Conservation (phyloP, 192 early-diverging fungal species). For the Coemansia sp. region DNA sequence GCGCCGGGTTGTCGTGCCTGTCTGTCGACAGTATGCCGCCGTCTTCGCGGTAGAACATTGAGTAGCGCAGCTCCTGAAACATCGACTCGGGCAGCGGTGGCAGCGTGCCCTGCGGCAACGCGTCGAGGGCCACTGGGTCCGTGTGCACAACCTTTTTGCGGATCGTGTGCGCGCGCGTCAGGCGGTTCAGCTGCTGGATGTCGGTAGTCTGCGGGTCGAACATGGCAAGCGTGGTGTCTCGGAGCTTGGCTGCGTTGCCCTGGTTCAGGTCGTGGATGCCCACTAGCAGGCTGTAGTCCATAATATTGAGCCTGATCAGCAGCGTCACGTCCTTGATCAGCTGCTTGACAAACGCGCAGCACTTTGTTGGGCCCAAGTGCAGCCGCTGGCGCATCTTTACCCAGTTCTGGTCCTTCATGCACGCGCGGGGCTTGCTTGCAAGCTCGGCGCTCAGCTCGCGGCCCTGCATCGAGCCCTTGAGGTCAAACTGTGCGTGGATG, state of each 20-base stretch:
- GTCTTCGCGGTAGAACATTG: slow-evolving; percentile 85
- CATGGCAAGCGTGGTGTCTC: slow-evolving; percentile 84
- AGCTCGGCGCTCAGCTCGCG: slow-evolving; percentile 73
- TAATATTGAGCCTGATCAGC: slow-evolving; percentile 75
- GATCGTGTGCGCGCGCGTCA: slow-evolving; percentile 51
- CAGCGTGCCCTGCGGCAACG: slow-evolving; percentile 28
- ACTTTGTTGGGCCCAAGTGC: slow-evolving; percentile 78
- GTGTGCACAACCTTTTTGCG: slow-evolving; percentile 52
- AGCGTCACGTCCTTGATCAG: slow-evolving; percentile 82
- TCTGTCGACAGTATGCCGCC: slow-evolving; percentile 84
- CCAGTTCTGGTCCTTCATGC: slow-evolving; percentile 98
- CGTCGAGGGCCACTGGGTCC: slow-evolving; percentile 47
- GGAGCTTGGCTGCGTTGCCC: slow-evolving; percentile 85
- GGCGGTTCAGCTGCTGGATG: slow-evolving; percentile 39
- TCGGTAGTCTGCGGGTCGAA: slow-evolving; percentile 64
- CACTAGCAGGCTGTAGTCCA: slow-evolving; percentile 97
- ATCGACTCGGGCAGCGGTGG: slow-evolving; percentile 51
- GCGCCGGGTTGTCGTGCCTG: slow-evolving; percentile 60
- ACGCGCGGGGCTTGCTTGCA: slow-evolving; percentile 76
- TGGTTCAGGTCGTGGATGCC: slow-evolving; percentile 84
- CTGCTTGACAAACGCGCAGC: slow-evolving; percentile 76
- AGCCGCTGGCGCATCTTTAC: slow-evolving; percentile 66
- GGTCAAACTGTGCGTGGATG: slow-evolving; percentile 93
- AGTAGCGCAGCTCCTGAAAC: slow-evolving; percentile 58
- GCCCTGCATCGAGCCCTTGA: slow-evolving; percentile 92